Evolutionary conservation across 352 stramenopile species (phyloP), one percentile per base, ranked within the genome.

Genomic region (Phytophthora megakarya): DNA sequence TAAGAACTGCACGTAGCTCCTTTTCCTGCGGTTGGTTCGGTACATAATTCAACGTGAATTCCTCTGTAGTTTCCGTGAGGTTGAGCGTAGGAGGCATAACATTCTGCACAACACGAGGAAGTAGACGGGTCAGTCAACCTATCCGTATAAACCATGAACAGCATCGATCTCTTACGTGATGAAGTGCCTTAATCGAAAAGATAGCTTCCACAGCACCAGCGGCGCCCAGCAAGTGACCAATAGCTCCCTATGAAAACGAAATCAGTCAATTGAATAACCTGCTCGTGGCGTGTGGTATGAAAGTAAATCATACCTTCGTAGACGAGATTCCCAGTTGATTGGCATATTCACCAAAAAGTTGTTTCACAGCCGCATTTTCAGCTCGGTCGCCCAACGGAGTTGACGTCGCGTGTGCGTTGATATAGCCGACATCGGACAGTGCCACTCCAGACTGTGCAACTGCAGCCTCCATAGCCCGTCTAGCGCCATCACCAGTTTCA

Each of bases 321-420:
- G 87, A 96, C 16, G 89, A 95, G 18, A 95, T 76, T 28, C 74
- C 78, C 6, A 94, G 71, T 3, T 77, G 54, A 16, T 72, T 70
- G 1, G 78, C 78, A 40, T 89, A 62, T 2, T 79, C 64, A 6
- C 79, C 76, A 42, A 97, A 94, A 21, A 98, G 64, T 18, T 80
- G 76, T 62, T 96, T 86, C 40, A 99, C 96, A 2, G 95, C 96
- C 3, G 77, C 63, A 43, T 94, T 93, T 67, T 99, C 98, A 11
- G 97, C 96, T 5, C 90, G 87, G 73, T 99, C 98, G 1, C 97
- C 97, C 15, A 98, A 85, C 0, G 96, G 97, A 1, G 98, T 99
- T n/a, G 92, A 98, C 8, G 98, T 99, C 5, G 97, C 97, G 68
- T 99, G 98, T 4, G 97, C 95, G 63, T 99, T 99, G 33, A 99